Conservation (phyloP, 2,329 filamentous ascomycete species). For the Penicillium sclerotigenum region DNA sequence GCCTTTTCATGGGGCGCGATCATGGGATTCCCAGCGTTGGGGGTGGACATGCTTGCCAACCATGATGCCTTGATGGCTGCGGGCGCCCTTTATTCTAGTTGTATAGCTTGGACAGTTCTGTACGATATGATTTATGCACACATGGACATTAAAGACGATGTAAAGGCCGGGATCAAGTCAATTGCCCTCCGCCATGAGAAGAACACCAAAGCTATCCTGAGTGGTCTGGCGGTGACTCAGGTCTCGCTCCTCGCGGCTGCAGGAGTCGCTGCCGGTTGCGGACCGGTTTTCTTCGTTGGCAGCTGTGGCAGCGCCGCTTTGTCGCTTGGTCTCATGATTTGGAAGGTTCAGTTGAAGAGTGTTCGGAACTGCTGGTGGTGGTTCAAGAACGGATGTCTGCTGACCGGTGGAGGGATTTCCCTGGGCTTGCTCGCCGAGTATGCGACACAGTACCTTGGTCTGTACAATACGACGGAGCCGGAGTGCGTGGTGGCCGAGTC, state of each 20-base stretch:
- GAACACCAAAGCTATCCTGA: constrained; percentile 46
- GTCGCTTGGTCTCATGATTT: constrained; percentile 58
- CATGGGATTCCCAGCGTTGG: constrained; percentile 48
- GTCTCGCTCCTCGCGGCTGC: constrained; percentile 44
- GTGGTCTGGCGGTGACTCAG: constrained; percentile 41
- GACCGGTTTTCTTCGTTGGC: constrained; percentile 58
- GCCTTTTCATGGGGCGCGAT: constrained; percentile 53
- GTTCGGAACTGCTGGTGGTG: constrained; percentile 62
- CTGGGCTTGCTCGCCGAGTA: constrained; percentile 58
- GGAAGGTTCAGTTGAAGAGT: constrained; percentile 55
- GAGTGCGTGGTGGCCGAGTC: constrained; percentile 4
- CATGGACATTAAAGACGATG: constrained; percentile 52
- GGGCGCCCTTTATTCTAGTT: constrained; percentile 46
- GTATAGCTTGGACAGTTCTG: constrained; percentile 48
- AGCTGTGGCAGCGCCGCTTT: constrained; percentile 56
- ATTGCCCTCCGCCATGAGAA: constrained; percentile 50
- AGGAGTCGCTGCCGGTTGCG: constrained; percentile 51
- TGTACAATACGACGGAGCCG: constrained; percentile 23
- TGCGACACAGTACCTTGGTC: constrained; percentile 29
- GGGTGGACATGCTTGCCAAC: constrained; percentile 45
- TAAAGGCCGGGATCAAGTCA: constrained; percentile 50
- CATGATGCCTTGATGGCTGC: constrained; percentile 37
- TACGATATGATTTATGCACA: constrained; percentile 54
- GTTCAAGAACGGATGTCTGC: constrained; percentile 61
- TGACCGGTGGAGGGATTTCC: constrained; percentile 59